Conservation (phyloP, 257 asterid genomes). For the Solanum rostratum region DNA sequence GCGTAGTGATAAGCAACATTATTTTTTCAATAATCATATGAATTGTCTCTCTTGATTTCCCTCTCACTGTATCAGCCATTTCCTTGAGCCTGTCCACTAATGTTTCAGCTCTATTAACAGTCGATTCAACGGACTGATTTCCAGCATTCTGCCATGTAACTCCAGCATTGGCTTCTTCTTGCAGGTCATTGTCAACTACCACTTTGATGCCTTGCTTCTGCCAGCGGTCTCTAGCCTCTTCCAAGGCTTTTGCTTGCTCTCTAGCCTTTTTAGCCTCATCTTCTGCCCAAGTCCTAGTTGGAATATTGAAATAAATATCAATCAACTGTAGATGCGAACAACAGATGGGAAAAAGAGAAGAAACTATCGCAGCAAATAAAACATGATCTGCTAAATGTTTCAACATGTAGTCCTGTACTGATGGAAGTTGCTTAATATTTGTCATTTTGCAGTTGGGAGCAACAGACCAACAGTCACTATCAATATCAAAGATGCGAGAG, state of each 20-base stretch:
- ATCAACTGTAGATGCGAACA: background rate
- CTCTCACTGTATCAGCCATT: constrained; percentile 58
- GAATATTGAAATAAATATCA: constrained; percentile 3
- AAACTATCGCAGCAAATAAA: background rate
- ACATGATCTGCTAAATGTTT: background rate
- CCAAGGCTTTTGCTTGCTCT: constrained; percentile 82
- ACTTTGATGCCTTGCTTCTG: constrained; percentile 78
- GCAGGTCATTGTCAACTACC: constrained; percentile 73
- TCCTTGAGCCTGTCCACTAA: constrained; percentile 58
- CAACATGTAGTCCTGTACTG: background rate
- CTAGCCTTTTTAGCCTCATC: constrained; percentile 93
- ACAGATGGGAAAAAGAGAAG: background rate
- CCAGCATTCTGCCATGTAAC: constrained; percentile 67
- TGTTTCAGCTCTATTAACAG: constrained; percentile 57
- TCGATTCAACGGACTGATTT: constrained; percentile 53
- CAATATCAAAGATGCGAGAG: background rate
- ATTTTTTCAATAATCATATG: constrained; percentile 47
- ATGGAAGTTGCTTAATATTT: background rate
- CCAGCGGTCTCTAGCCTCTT: constrained; percentile 88
- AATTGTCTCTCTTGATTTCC: constrained; percentile 55
- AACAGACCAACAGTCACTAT: background rate
- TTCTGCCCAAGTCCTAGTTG: constrained; percentile 84
- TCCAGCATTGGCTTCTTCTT: constrained; percentile 65
- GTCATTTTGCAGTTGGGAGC: background rate
- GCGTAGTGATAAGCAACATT: constrained; percentile 21